These are phyloP conservation scores for Fusarium graminum DNA, from an alignment of 2,329 filamentous ascomycete species.

Conservation along the genomic window DNA sequence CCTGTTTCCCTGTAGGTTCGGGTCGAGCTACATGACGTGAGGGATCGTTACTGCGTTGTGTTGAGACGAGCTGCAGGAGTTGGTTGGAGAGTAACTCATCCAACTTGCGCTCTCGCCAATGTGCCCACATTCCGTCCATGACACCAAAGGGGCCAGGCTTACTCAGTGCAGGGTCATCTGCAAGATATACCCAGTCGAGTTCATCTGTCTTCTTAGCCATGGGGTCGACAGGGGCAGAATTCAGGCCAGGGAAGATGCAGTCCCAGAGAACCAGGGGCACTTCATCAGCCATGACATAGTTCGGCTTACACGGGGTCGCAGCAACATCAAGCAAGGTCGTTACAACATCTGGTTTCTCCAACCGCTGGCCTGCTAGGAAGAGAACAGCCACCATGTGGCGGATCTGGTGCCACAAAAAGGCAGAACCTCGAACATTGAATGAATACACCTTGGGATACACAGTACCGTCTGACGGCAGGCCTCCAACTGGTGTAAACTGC, in stretches of 20 bases:
- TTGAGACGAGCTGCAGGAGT: slow-evolving; percentile 73
- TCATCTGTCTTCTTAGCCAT: slow-evolving; percentile 62
- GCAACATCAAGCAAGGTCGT: slow-evolving; percentile 79
- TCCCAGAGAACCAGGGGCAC: slow-evolving; percentile 95
- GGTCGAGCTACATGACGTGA: slow-evolving; percentile 30
- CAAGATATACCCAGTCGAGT: slow-evolving; percentile 83
- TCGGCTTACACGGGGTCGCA: slow-evolving; percentile 80
- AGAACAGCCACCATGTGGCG: slow-evolving; percentile 91
- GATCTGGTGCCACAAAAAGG: slow-evolving; percentile 98
- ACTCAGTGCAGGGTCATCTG: slow-evolving; percentile 70
- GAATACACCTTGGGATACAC: slow-evolving; percentile 79
- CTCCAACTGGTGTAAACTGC: slow-evolving; percentile 52
- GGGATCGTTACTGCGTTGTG: slow-evolving; percentile 53
- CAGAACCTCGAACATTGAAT: slow-evolving; percentile 89
- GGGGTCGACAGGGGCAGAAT: slow-evolving; percentile 52
- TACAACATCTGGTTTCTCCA: slow-evolving; percentile 81
- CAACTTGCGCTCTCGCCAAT: slow-evolving; percentile 88
- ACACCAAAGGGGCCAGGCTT: slow-evolving; percentile 76
- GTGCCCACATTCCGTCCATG: slow-evolving; percentile 81
- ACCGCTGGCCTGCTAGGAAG: slow-evolving; percentile 91
- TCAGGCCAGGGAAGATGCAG: slow-evolving; percentile 80
- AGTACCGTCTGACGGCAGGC: slow-evolving; percentile 10
- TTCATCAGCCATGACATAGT: slow-evolving; percentile 92
- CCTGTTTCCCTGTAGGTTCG: slow-evolving; percentile 35
- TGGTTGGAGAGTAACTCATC: slow-evolving; percentile 86